phyloP scores from a whole-genome alignment of 345 rosid genomes.

The Populus simonii region DNA sequence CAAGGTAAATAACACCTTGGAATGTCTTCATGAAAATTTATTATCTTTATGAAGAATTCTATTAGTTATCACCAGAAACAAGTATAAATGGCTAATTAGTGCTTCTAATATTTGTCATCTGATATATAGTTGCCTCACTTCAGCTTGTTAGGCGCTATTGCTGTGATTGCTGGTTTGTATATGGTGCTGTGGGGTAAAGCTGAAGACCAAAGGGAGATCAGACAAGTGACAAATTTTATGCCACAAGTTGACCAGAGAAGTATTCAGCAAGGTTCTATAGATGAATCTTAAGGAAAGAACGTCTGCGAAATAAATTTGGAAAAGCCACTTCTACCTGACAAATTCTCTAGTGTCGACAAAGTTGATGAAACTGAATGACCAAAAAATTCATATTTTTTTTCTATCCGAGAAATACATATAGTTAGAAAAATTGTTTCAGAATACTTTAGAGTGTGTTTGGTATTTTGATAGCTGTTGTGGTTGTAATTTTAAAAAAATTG shows the following conservation, averaged over 20 bases:
- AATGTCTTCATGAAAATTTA: too few relatives aligned
- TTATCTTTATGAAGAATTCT: not conserved
- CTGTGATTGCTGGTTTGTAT: conserved; percentile 24
- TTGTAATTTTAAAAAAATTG: too few relatives aligned
- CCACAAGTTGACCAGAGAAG: not conserved
- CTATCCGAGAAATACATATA: not conserved
- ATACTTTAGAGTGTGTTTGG: too few relatives aligned
- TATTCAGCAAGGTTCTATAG: not conserved
- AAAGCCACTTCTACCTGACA: not conserved
- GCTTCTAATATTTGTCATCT: not conserved
- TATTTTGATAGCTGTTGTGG: too few relatives aligned
- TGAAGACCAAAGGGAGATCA: conserved; percentile 21
- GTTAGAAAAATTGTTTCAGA: too few relatives aligned
- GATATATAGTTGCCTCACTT: not conserved
- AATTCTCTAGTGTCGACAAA: not conserved
- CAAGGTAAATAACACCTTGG: not conserved
- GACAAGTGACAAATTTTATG: not conserved
- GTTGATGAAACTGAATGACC: not conserved
- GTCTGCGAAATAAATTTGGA: not conserved
- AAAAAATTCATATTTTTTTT: too few relatives aligned
- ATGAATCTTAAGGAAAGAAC: not conserved
- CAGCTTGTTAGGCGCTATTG: conserved; percentile 48
- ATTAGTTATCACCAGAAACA: not conserved
- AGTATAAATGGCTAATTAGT: not conserved
- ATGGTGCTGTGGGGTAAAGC: conserved; percentile 61